Conservation (phyloP, 1,284 basidiomycete species). For the Microbotryum silenes-acaulis region DNA sequence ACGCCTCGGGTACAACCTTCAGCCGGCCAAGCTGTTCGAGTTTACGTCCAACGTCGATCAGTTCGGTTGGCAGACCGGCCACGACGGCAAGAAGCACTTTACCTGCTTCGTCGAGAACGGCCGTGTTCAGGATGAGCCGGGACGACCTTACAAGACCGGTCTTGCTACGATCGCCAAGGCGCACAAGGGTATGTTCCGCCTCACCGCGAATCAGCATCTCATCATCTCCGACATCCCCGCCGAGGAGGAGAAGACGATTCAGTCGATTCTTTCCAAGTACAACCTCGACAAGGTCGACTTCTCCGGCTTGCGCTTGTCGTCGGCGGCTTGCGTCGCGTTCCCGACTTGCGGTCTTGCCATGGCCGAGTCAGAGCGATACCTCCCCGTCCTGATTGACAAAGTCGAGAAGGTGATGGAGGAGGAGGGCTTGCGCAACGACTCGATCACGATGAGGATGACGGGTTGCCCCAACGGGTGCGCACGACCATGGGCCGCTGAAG, state of each 20-base stretch:
- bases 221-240: conserved; percentile 72
- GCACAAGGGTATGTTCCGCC: conserved; percentile 86
- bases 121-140: conserved; percentile 86
- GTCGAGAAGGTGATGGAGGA: conserved; percentile 92
- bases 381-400: conserved; percentile 91
- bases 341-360: conserved; percentile 93
- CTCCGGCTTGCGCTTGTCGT: conserved; percentile 71
- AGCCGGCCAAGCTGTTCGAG: conserved; percentile 63
- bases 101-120: conserved; percentile 97
- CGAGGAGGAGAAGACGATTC: conserved; percentile 56
- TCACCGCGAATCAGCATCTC: conserved; percentile 85
- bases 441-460: conserved; percentile 91
- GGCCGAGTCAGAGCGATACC: conserved; percentile 89
- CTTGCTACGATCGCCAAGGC: conserved; percentile 85
- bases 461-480: conserved; percentile 42
- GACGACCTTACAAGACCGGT: conserved; percentile 80
- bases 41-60: conserved; percentile 90
- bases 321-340: conserved; percentile 87
- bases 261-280: conserved; percentile 67
- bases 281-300: conserved; percentile 83
- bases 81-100: conserved; percentile 80
- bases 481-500: conserved; percentile 71
- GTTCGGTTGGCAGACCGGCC: conserved; percentile 84
- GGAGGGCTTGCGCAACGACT: conserved; percentile 82
- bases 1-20: conserved; percentile 71